Conservation (phyloP, 257 asterid genomes). For the Solanum boliviense region DNA sequence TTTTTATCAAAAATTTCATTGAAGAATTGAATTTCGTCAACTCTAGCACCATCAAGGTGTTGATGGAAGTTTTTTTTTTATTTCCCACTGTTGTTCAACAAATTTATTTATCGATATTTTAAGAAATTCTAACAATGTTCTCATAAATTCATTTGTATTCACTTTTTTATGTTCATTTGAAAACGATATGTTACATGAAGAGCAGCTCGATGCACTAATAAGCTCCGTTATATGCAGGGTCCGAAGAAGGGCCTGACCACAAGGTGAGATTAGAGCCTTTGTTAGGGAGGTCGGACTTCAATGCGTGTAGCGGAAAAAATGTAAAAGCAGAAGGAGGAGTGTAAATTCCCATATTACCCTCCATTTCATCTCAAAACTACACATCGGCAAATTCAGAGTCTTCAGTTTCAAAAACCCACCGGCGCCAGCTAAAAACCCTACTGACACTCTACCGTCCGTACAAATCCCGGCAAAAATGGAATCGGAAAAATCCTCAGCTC, state of each 20-base stretch:
- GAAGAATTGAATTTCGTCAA: not conserved
- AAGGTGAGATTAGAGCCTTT: too few species aligned
- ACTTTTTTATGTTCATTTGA: not conserved
- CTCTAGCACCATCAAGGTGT: not conserved
- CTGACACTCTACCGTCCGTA: not conserved
- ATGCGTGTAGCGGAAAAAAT: too few species aligned
- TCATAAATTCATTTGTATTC: not conserved
- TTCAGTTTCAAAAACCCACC: not conserved
- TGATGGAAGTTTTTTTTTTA: not conserved
- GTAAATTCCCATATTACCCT: not conserved
- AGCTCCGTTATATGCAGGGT: too few species aligned
- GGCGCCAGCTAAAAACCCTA: not conserved
- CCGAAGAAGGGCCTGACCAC: not conserved
- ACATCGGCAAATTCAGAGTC: not conserved
- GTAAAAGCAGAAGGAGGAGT: not conserved
- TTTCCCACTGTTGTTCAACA: not conserved
- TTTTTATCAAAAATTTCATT: too few species aligned
- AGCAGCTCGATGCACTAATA: not conserved
- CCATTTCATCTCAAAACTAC: not conserved
- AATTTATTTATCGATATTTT: too few species aligned
- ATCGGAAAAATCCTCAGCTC: not conserved
- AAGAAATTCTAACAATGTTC: not conserved
- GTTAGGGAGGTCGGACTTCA: too few species aligned
- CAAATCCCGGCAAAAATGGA: conserved; percentile 10
- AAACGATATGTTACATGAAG: not conserved